Evolutionary conservation across 2,329 filamentous ascomycete species (phyloP).

Genomic region (Xylariaceae sp.): DNA sequence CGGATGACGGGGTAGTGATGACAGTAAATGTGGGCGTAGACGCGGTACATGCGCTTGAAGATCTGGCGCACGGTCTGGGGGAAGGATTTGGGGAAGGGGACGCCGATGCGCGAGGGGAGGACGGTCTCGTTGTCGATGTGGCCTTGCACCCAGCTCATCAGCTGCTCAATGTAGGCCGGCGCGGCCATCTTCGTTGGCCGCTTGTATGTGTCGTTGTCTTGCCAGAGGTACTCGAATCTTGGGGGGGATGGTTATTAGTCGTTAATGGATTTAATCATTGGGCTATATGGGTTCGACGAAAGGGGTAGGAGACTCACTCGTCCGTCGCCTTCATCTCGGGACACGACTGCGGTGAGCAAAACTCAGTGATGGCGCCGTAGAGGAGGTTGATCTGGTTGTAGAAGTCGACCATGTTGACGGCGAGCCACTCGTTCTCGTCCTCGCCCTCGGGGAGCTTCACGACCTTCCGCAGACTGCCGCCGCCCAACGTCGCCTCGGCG

Average conservation of each 20-base stretch:
- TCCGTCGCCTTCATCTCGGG: slow-evolving; percentile 99
- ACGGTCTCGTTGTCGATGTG: slow-evolving; percentile 94
- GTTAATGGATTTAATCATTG: not conserved
- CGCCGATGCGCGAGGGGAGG: slow-evolving; percentile 90
- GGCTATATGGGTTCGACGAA: not conserved
- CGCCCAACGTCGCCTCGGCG: slow-evolving; percentile 92
- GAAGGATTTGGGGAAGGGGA: slow-evolving; percentile 92
- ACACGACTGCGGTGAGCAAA: slow-evolving; percentile 94
- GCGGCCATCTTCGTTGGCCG: slow-evolving; percentile 97
- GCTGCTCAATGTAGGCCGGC: slow-evolving; percentile 93
- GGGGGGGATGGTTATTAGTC: not conserved
- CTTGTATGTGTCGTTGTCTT: slow-evolving; percentile 90
- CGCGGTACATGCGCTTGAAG: slow-evolving; percentile 97
- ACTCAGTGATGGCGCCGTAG: slow-evolving; percentile 97
- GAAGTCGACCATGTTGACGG: slow-evolving; percentile 98
- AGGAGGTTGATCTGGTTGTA: slow-evolving; percentile 99
- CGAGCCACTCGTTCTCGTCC: slow-evolving; percentile 96
- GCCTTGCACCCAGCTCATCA: slow-evolving; percentile 94
- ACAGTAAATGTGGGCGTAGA: slow-evolving; percentile 99
- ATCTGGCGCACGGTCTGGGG: slow-evolving; percentile 84
- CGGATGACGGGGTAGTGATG: slow-evolving; percentile 98
- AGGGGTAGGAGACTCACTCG: slow-evolving; percentile 55
- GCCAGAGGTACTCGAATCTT: slow-evolving; percentile 98
- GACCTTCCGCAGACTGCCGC: slow-evolving; percentile 89
- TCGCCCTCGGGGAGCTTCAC: slow-evolving; percentile 96